phyloP scores from a whole-genome alignment of 495 filamentous ascomycete species.

The Tuber aestivum region DNA sequence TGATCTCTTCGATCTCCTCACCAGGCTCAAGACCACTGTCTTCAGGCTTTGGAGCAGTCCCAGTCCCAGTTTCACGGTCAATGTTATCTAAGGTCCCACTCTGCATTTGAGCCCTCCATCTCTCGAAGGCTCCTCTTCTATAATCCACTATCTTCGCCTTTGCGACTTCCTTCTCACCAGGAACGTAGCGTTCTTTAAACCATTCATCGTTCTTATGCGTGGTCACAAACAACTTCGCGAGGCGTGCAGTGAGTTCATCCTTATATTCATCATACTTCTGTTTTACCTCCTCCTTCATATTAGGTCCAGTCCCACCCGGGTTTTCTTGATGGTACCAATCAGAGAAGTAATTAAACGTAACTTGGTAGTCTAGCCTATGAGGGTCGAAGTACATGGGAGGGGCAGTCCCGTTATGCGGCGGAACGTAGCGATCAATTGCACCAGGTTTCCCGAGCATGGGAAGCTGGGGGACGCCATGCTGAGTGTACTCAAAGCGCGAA shows the following conservation, averaged over 20 bases:
- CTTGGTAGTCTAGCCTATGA: constrained; percentile 78
- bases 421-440: constrained; percentile 93
- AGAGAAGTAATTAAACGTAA: constrained; percentile 92
- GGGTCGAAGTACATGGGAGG: constrained; percentile 53
- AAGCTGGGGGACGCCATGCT: constrained; percentile 46
- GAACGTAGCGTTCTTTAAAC: constrained; percentile 93
- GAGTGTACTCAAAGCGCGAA: constrained; percentile 31
- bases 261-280: constrained; percentile 90
- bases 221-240: constrained; percentile 80
- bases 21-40: constrained; percentile 62
- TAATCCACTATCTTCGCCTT: constrained; percentile 66
- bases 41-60: constrained; percentile 71
- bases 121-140: constrained; percentile 63
- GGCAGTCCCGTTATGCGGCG: constrained; percentile 56
- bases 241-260: constrained; percentile 83
- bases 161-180: constrained; percentile 66
- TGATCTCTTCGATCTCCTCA: constrained; percentile 74
- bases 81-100: constrained; percentile 85
- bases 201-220: constrained; percentile 91
- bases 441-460: constrained; percentile 50
- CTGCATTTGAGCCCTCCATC: constrained; percentile 80
- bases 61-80: constrained; percentile 59
- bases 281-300: constrained; percentile 73
- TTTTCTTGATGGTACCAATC: constrained; percentile 65
- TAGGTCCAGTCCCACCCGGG: constrained; percentile 26